Base-by-base conservation (phyloP, 176 grass and related monocot genomes). In the Saccharum spontaneum region DNA sequence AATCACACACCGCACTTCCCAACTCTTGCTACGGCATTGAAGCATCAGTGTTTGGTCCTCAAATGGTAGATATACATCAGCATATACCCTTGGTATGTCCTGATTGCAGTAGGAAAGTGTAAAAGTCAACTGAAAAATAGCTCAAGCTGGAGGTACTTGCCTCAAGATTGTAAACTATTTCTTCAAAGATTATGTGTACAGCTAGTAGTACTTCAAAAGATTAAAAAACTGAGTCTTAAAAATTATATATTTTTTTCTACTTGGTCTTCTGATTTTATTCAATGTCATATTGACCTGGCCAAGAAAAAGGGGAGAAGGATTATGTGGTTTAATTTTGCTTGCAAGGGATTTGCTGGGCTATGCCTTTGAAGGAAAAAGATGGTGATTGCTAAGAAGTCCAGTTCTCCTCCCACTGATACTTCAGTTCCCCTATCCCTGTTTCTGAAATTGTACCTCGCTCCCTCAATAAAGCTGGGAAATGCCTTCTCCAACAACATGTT, bases 61-160 rank as follows among this genome's bases (percentile, higher is more conserved):
- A 11, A 61, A 61, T 61, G 67, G 81, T 73, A 88, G 87, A 72
- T 84, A 84, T 20, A 0, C 34, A 23, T 50, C 33, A 8, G 67
- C 57, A 24, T 61, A 61, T 61, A 24, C 57, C 24, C 57, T 24
- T 24, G 57, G 22, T 61, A 61, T 61, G 57, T 4, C 22, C 57
- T 61, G 57, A 24, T 61, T 61, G 22, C 57, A 61, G 3, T 24
- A 61, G 22, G 22, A 11, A 60, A 16, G 3, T 63, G 8, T 38
- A 12, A 15, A 70, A 30, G 8, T 14, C 3, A 36, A n/a, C 22
- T 61, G n/a, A 61, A 4, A 20, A 75, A 34, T 34, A n/a, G 16
- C 44, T 73, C 12, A 73, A 46, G 40, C 23, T 46, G 57, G 8
- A 24, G 24, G 22, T 10, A 61, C 9, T 82, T 44, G n/a, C 33